These are phyloP conservation scores for Trichoderma koningiopsis DNA, from an alignment of 2,329 filamentous ascomycete genomes.

Conservation along the genomic window DNA sequence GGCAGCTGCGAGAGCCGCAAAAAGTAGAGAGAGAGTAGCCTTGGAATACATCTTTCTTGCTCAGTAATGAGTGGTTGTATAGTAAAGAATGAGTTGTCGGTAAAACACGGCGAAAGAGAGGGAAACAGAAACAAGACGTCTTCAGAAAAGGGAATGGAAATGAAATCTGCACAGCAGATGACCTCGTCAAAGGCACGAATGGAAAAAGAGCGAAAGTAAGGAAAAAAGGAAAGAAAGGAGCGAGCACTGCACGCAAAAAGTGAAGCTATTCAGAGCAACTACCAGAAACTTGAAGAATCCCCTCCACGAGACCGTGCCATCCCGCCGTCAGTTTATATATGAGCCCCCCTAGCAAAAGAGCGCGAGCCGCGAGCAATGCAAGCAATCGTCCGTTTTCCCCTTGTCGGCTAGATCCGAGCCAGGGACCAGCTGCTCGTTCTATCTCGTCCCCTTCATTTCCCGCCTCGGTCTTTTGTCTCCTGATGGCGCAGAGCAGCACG, in stretches of 20 bases:
- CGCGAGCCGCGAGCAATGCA: neutral
- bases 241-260: constrained; percentile 25
- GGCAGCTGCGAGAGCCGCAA: constrained; percentile 24
- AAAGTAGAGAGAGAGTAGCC: constrained; percentile 8
- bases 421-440: neutral
- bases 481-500: neutral
- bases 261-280: constrained; percentile 26
- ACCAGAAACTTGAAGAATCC: constrained; percentile 2
- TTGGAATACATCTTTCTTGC: constrained; percentile 15
- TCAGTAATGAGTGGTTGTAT: neutral
- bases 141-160: constrained; percentile 23
- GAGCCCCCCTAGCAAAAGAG: neutral
- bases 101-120: neutral
- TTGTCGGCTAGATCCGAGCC: constrained; percentile 15
- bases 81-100: neutral
- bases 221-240: constrained; percentile 18
- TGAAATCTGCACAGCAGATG: constrained; percentile 30
- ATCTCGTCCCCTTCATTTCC: constrained; percentile 23
- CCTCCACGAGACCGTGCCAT: neutral
- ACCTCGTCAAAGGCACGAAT: constrained; percentile 29
- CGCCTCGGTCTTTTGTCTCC: neutral
- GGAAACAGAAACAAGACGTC: neutral
- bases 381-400: neutral
- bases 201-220: constrained; percentile 19
- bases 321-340: neutral